Evolutionary conservation across 441 rosid species (phyloP).

Genomic region (Rhodomyrtus psidioides): DNA sequence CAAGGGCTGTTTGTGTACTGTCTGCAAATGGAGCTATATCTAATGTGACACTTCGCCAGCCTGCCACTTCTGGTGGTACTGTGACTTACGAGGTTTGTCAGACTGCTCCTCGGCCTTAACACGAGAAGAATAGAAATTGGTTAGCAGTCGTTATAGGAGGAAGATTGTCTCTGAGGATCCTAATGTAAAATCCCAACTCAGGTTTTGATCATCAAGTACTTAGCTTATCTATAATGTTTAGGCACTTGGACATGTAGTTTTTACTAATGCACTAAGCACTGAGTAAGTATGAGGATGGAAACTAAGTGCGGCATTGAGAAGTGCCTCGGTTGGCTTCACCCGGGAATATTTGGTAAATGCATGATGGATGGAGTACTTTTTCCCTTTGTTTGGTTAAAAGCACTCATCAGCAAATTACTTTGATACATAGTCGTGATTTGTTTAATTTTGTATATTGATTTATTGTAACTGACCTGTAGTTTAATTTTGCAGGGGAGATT

Average conservation of each 20-base stretch:
- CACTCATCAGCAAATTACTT: neutral
- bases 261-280: neutral
- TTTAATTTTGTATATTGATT: neutral
- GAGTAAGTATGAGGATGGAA: neutral
- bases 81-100: slow-evolving; percentile 16
- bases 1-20: slow-evolving; percentile 16
- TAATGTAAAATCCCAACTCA: neutral
- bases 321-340: neutral
- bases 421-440: neutral
- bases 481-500: slow-evolving; percentile 12
- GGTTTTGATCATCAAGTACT: neutral
- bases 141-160: neutral
- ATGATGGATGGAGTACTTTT: neutral
- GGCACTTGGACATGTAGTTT: neutral
- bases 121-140: neutral
- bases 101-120: neutral
- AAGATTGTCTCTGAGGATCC: neutral
- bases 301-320: neutral
- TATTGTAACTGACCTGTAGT: neutral
- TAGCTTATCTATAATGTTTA: neutral
- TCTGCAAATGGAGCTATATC: slow-evolving; percentile 24
- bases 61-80: slow-evolving; percentile 21
- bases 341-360: neutral
- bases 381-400: neutral
- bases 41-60: slow-evolving; percentile 18